Percentiles rank a stretch among this genome's conserved stretches.
These are phyloP conservation scores for Mucuna pruriens DNA, from an alignment of 306 rosid species.

Conservation along the genomic window DNA sequence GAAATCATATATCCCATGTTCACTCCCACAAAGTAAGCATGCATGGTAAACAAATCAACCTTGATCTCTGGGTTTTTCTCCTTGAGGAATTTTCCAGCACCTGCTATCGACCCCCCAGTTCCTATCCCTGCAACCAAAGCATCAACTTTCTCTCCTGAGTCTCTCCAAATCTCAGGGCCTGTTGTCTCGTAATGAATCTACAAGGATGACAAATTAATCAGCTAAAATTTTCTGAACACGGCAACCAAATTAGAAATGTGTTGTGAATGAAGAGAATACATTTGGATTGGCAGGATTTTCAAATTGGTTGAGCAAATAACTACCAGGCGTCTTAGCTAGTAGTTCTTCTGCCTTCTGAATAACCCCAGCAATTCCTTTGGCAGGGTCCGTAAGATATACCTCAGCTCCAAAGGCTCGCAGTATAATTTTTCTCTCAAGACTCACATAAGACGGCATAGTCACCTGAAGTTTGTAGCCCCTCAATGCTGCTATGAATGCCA, in stretches of 20 bases:
- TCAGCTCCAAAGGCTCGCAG: slow-evolving; percentile 84
- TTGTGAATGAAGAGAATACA: slow-evolving; percentile 40
- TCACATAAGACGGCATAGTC: slow-evolving; percentile 62
- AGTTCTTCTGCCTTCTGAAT: slow-evolving; percentile 66
- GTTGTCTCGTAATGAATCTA: slow-evolving; percentile 91
- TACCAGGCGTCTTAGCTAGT: slow-evolving; percentile 53
- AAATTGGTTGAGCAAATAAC: slow-evolving; percentile 61
- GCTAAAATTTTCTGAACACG: background rate
- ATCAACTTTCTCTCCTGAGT: slow-evolving; percentile 71
- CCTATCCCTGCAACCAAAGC: slow-evolving; percentile 79
- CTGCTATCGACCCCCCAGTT: slow-evolving; percentile 81
- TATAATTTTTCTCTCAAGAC: slow-evolving; percentile 73
- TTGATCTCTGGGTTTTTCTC: slow-evolving; percentile 73
- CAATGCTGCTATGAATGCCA: slow-evolving; percentile 77
- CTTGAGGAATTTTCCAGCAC: slow-evolving; percentile 77
- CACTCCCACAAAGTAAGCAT: slow-evolving; percentile 2
- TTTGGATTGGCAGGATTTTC: slow-evolving; percentile 75
- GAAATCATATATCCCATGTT: background rate
- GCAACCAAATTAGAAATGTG: slow-evolving; percentile 2
- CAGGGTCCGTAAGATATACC: slow-evolving; percentile 67
- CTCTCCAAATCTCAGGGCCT: slow-evolving; percentile 94
- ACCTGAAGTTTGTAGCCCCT: slow-evolving; percentile 72
- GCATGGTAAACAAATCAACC: slow-evolving; percentile 47
- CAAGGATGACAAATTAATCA: background rate
- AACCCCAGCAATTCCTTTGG: slow-evolving; percentile 57